These are phyloP conservation scores for Coniella lustricola DNA, from an alignment of 2,329 filamentous ascomycete genomes.

Conservation along the genomic window DNA sequence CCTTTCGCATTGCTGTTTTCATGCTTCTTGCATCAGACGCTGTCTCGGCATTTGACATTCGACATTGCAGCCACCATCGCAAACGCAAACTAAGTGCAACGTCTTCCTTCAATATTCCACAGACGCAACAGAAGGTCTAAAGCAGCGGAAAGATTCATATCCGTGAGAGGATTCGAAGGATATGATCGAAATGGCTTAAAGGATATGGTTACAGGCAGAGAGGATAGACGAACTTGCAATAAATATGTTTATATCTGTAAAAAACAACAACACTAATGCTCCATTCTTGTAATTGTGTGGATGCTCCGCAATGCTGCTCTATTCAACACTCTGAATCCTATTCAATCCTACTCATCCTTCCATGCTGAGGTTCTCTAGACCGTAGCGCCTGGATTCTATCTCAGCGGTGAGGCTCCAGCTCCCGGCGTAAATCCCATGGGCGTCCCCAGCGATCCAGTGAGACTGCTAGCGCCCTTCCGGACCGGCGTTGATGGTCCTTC, in stretches of 20 bases:
- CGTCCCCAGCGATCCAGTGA: neutral
- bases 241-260: neutral
- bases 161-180: no score
- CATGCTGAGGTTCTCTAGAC: neutral
- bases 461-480: conserved; percentile 2
- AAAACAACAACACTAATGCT: neutral
- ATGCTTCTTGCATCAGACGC: no score
- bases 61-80: no score
- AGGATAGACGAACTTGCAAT: neutral
- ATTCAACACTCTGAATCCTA: neutral
- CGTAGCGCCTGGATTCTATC: neutral
- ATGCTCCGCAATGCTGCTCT: neutral
- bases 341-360: neutral
- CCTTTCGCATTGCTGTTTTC: no score
- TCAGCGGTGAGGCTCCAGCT: conserved; percentile 1
- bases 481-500: conserved; percentile 14
- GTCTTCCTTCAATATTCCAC: no score
- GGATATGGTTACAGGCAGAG: no score
- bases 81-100: no score
- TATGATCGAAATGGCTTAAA: no score
- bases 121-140: no score
- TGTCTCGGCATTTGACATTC: no score
- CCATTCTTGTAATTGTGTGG: conserved; percentile 5
- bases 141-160: no score
- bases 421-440: conserved; percentile 11